These are phyloP conservation scores for Bipolaris gigantea DNA, from an alignment of 2,329 filamentous ascomycete species.

Conservation along the genomic window DNA sequence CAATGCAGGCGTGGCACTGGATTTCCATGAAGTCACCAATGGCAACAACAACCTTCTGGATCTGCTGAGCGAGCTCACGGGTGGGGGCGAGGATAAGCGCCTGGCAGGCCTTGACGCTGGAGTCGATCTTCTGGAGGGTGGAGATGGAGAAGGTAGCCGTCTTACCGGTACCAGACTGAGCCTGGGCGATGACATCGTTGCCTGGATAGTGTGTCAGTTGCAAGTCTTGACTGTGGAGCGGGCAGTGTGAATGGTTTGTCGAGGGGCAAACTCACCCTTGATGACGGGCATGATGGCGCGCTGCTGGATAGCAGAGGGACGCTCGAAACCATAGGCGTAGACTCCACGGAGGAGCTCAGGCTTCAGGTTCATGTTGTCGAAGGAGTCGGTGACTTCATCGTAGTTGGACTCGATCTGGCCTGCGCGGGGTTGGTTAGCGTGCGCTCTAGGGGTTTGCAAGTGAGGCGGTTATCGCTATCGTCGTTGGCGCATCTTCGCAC, in stretches of 20 bases:
- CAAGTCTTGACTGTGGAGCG: slow-evolving; percentile 3
- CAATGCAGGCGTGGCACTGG: slow-evolving; percentile 98
- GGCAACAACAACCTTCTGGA: slow-evolving; percentile 98
- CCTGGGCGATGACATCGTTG: slow-evolving; percentile 99
- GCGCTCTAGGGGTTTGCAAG: slow-evolving; percentile 1
- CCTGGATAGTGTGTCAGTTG: slow-evolving; percentile 51
- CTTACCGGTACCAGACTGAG: slow-evolving; percentile 99
- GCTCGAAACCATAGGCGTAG: slow-evolving; percentile 99
- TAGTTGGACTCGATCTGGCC: slow-evolving; percentile 99
- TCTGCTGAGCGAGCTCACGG: slow-evolving; percentile 98
- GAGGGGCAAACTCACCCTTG: slow-evolving; percentile 70
- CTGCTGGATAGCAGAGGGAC: slow-evolving; percentile 99
- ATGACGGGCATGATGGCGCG: slow-evolving; percentile 99
- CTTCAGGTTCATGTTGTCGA: slow-evolving; percentile 98
- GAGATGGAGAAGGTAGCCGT: slow-evolving; percentile 99
- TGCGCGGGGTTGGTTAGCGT: slow-evolving; percentile 48
- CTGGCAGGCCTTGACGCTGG: slow-evolving; percentile 93
- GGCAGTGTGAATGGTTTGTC: slow-evolving; percentile 2
- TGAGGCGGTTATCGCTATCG: slow-evolving; percentile 9
- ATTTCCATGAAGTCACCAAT: slow-evolving; percentile 99
- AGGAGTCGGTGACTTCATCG: slow-evolving; percentile 99
- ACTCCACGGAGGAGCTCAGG: slow-evolving; percentile 96
- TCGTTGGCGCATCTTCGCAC: slow-evolving; percentile 8
- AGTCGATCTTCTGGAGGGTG: slow-evolving; percentile 97
- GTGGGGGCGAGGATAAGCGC: slow-evolving; percentile 97